Percentiles rank a stretch among this genome's conserved stretches.
Evolutionary conservation across 2,329 filamentous ascomycete genomes (phyloP).

Genomic region (Venturia pyrina): DNA sequence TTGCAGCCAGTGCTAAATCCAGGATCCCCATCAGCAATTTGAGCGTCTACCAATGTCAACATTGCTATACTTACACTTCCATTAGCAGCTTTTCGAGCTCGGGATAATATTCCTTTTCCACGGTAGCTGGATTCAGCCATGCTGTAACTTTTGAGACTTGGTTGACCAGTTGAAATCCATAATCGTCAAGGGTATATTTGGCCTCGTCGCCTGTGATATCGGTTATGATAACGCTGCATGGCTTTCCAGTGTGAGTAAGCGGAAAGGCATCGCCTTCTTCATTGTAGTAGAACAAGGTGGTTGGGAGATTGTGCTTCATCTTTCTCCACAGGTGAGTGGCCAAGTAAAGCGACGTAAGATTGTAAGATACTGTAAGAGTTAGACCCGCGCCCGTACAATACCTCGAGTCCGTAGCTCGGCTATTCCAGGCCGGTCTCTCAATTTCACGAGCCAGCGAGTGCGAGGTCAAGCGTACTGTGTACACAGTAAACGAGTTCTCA

Average conservation of each 20-base stretch:
- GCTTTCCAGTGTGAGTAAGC: not conserved
- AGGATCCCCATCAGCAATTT: not conserved
- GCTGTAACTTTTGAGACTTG: constrained; percentile 1
- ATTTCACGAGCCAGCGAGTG: not conserved
- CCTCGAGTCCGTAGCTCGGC: too few relatives aligned
- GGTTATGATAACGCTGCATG: not conserved
- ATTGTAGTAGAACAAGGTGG: constrained; percentile 1
- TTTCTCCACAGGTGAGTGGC: not conserved
- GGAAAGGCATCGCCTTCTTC: not conserved
- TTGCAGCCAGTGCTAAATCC: constrained; percentile 1
- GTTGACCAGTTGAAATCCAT: constrained; percentile 10
- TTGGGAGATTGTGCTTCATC: constrained; percentile 4
- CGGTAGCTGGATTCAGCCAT: constrained; percentile 3
- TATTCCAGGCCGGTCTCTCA: not conserved
- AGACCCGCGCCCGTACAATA: not conserved
- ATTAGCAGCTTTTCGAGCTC: constrained; percentile 24
- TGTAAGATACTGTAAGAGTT: not conserved
- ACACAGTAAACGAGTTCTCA: not conserved
- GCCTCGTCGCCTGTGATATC: constrained; percentile 9
- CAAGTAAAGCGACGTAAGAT: not conserved
- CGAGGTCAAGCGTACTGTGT: not conserved
- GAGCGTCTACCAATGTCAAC: not conserved
- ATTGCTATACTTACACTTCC: constrained; percentile 22
- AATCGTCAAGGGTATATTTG: constrained; percentile 11
- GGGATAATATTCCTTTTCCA: constrained; percentile 12